These are phyloP conservation scores for Thalassiosira livingstoniorum DNA, from an alignment of 352 stramenopile species.

Conservation along the genomic window DNA sequence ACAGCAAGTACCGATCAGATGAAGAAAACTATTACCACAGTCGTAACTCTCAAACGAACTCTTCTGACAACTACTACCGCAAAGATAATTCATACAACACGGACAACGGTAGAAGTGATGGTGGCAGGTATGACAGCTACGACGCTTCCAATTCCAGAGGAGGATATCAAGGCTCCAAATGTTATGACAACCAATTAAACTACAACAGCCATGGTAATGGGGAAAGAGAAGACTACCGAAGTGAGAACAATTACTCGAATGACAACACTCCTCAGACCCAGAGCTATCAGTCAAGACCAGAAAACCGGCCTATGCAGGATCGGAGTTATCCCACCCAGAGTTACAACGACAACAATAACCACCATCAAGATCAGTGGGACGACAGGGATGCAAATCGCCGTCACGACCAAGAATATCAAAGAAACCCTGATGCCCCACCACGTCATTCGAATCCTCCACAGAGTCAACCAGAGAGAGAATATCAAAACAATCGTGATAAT, in stretches of 20 bases:
- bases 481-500: conserved; percentile 6
- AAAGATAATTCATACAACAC: no score
- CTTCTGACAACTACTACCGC: conserved; percentile 20
- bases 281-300: neutral
- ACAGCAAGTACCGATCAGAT: conserved; percentile 9
- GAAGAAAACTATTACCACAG: conserved; percentile 19
- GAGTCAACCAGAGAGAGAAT: conserved; percentile 12
- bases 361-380: conserved; percentile 21
- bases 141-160: conserved; percentile 3
- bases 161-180: conserved; percentile 7
- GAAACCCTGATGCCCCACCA: neutral
- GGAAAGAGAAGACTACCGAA: neutral
- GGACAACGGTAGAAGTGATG: conserved; percentile 12
- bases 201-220: neutral
- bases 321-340: conserved; percentile 10
- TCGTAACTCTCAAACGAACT: conserved; percentile 8
- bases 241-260: conserved; percentile 7
- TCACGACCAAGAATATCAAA: neutral
- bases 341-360: conserved; percentile 14
- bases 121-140: conserved; percentile 4
- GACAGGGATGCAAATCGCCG: conserved; percentile 9
- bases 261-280: neutral
- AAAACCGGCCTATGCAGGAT: neutral
- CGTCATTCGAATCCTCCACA: conserved; percentile 11
- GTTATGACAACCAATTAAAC: conserved; percentile 2